phyloP scores from a whole-genome alignment of 2,329 filamentous ascomycete genomes.

The Nannizziopsis barbatae region DNA sequence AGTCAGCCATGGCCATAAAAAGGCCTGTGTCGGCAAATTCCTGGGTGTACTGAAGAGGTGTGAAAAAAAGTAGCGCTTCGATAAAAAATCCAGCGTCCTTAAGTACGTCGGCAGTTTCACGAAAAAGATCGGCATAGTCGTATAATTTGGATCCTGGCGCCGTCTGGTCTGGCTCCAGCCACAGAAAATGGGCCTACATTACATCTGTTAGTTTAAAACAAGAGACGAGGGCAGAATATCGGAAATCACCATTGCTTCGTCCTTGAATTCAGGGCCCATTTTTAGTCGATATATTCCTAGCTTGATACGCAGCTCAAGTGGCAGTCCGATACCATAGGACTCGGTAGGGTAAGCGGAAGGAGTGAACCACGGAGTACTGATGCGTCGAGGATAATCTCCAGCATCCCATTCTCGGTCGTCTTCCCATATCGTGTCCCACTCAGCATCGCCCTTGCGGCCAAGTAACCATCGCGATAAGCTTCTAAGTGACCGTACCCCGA shows the following conservation, averaged over 20 bases:
- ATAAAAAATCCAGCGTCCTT: slow-evolving; percentile 40
- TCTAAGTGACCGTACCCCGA: slow-evolving; percentile 61
- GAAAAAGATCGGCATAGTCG: slow-evolving; percentile 68
- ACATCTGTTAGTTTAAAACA: background rate
- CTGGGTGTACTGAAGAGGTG: slow-evolving; percentile 39
- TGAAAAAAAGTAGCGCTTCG: slow-evolving; percentile 50
- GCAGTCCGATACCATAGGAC: slow-evolving; percentile 62
- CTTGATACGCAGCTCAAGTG: slow-evolving; percentile 71
- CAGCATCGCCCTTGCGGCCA: slow-evolving; percentile 58
- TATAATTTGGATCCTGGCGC: slow-evolving; percentile 42
- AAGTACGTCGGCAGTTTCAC: slow-evolving; percentile 55
- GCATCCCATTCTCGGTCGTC: slow-evolving; percentile 88
- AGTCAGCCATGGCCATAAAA: slow-evolving; percentile 45
- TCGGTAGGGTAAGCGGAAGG: slow-evolving; percentile 43
- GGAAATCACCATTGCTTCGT: slow-evolving; percentile 60
- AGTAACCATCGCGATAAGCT: slow-evolving; percentile 69
- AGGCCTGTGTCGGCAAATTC: slow-evolving; percentile 41
- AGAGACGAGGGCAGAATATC: background rate
- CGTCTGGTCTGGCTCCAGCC: slow-evolving; percentile 55
- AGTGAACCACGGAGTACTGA: slow-evolving; percentile 50
- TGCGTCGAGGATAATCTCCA: slow-evolving; percentile 55
- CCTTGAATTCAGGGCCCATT: slow-evolving; percentile 47
- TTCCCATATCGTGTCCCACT: slow-evolving; percentile 60
- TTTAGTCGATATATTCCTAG: slow-evolving; percentile 73
- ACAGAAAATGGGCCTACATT: slow-evolving; percentile 53